phyloP scores from a whole-genome alignment of 2,329 filamentous ascomycete species.

The Metarhizium sp. region DNA sequence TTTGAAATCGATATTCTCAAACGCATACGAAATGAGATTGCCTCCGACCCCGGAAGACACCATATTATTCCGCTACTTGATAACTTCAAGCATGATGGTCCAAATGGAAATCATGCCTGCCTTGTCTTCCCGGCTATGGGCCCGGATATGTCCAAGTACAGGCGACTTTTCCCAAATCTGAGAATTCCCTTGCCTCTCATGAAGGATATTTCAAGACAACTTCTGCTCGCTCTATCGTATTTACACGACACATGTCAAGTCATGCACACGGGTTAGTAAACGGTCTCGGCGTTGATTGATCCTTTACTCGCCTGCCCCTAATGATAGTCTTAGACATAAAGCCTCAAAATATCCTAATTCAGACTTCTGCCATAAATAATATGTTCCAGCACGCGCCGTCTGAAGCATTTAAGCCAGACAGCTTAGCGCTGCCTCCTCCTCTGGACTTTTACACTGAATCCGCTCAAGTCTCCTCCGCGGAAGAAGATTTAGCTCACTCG shows the following conservation, averaged over 20 bases:
- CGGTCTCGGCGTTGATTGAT: not conserved
- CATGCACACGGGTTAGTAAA: slow-evolving; percentile 13
- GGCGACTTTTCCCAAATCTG: slow-evolving; percentile 1
- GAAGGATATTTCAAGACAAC: slow-evolving; percentile 11
- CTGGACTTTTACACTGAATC: not conserved
- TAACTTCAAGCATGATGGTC: slow-evolving; percentile 17
- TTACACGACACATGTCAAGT: slow-evolving; percentile 13
- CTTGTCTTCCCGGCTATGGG: slow-evolving; percentile 22
- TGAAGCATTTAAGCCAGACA: not conserved
- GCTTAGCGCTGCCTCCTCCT: not conserved
- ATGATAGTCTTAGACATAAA: slow-evolving; percentile 13
- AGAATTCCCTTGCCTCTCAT: slow-evolving; percentile 9
- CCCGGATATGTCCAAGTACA: slow-evolving; percentile 11
- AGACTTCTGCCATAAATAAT: slow-evolving; percentile 10
- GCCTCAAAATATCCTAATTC: slow-evolving; percentile 15
- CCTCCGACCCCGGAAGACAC: slow-evolving; percentile 6
- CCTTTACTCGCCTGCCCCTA: not conserved
- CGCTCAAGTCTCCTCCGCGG: slow-evolving; percentile 7
- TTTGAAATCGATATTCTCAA: slow-evolving; percentile 14
- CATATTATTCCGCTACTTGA: slow-evolving; percentile 14
- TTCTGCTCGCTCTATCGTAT: slow-evolving; percentile 11
- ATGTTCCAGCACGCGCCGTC: slow-evolving; percentile 11
- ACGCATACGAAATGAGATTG: slow-evolving; percentile 9
- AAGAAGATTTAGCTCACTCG: slow-evolving; percentile 8
- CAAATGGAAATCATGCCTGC: slow-evolving; percentile 21